These are phyloP conservation scores for Neonectria magnoliae DNA, from an alignment of 2,329 filamentous ascomycete species.

Conservation along the genomic window DNA sequence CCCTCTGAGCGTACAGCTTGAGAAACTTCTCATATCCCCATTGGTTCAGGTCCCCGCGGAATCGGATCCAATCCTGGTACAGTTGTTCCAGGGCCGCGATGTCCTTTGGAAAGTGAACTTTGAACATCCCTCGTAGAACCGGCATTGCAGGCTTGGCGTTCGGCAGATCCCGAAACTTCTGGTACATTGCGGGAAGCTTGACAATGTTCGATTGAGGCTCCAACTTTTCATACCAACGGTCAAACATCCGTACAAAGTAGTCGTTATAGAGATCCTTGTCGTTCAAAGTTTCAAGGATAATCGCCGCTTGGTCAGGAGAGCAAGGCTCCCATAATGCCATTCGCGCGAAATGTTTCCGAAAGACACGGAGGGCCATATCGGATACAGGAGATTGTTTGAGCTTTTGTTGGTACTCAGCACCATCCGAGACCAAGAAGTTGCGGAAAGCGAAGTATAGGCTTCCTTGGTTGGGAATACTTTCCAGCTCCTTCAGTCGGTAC, in stretches of 20 bases:
- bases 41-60: conserved; percentile 52
- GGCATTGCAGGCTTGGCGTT: conserved; percentile 48
- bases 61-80: conserved; percentile 59
- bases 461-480: conserved; percentile 43
- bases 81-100: conserved; percentile 56
- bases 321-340: conserved; percentile 48
- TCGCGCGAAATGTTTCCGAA: conserved; percentile 46
- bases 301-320: conserved; percentile 45
- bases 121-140: conserved; percentile 58
- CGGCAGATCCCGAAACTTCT: conserved; percentile 56
- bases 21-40: conserved; percentile 61
- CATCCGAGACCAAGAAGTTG: conserved; percentile 44
- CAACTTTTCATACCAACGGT: conserved; percentile 41
- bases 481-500: conserved; percentile 37
- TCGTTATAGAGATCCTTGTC: conserved; percentile 55
- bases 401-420: conserved; percentile 34
- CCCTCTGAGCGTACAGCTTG: conserved; percentile 58
- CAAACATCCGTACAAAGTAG: conserved; percentile 52
- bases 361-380: conserved; percentile 36
- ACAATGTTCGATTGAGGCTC: conserved; percentile 43
- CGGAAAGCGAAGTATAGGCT: conserved; percentile 48
- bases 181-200: conserved; percentile 56
- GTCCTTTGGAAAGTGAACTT: conserved; percentile 51
- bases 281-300: conserved; percentile 53
- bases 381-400: conserved; percentile 38